Percentiles rank a stretch among this genome's conserved stretches.
Evolutionary conservation across 2,329 filamentous ascomycete species (phyloP).

Genomic region (Aspergillus sp.): DNA sequence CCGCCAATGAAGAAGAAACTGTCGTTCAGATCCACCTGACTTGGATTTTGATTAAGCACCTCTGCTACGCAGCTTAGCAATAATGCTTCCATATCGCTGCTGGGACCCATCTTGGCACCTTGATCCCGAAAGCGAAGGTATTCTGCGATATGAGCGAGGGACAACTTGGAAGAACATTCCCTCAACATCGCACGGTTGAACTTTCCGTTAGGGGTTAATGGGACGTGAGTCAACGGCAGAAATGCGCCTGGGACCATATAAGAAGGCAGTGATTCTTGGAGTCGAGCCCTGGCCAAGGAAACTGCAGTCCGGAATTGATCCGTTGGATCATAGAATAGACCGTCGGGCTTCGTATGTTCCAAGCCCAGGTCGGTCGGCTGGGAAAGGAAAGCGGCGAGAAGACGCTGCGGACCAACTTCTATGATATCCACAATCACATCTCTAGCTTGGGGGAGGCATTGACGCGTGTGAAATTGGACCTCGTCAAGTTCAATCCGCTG

Average conservation of each 20-base stretch:
- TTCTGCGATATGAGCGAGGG: neutral
- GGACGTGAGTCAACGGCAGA: neutral
- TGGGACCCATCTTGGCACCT: neutral
- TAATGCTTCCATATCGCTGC: neutral
- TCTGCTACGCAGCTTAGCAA: neutral
- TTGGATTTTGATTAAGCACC: neutral
- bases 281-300: neutral
- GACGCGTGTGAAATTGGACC: neutral
- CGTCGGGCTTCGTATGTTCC: neutral
- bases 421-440: neutral
- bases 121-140: neutral
- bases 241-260: neutral
- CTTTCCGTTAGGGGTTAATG: neutral
- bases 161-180: neutral
- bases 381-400: neutral
- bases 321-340: neutral
- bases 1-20: slow-evolving; percentile 3
- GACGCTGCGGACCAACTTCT: neutral
- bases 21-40: neutral
- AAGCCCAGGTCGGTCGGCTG: neutral
- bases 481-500: neutral
- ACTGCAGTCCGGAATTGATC: neutral
- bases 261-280: neutral
- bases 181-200: neutral
- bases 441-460: neutral